These are phyloP conservation scores for Neurospora sp. DNA, from an alignment of 495 filamentous ascomycete genomes.

Conservation along the genomic window DNA sequence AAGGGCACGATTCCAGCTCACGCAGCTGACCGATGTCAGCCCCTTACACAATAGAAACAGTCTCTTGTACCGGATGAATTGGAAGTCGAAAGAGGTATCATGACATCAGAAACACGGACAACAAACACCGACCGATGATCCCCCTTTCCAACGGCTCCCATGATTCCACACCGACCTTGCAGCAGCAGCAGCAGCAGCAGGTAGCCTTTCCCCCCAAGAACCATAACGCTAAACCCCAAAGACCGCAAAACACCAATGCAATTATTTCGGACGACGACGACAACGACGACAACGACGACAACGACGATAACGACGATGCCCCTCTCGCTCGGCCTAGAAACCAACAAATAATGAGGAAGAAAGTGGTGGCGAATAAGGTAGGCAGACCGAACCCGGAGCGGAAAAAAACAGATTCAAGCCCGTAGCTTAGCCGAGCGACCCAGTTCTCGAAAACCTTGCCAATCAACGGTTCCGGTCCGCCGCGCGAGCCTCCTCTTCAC, in stretches of 20 bases:
- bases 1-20: not conserved
- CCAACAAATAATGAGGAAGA: not conserved
- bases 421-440: not conserved
- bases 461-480: not conserved
- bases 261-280: not conserved
- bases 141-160: not conserved
- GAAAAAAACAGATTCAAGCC: not conserved
- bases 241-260: not conserved
- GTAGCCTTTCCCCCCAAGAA: not conserved
- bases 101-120: not conserved
- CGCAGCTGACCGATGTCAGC: not conserved
- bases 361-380: not conserved
- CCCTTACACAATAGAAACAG: not conserved
- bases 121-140: not conserved
- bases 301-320: not conserved
- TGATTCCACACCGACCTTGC: not conserved
- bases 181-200: not conserved
- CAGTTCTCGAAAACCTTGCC: not conserved
- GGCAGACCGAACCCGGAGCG: not conserved
- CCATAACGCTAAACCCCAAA: not conserved
- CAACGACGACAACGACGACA: not conserved
- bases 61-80: not conserved
- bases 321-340: not conserved
- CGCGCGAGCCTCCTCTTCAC: not conserved
- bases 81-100: not conserved